These are phyloP conservation scores for Tulasnella sp. DNA, from an alignment of 768 basidiomycete genomes.

Conservation along the genomic window DNA sequence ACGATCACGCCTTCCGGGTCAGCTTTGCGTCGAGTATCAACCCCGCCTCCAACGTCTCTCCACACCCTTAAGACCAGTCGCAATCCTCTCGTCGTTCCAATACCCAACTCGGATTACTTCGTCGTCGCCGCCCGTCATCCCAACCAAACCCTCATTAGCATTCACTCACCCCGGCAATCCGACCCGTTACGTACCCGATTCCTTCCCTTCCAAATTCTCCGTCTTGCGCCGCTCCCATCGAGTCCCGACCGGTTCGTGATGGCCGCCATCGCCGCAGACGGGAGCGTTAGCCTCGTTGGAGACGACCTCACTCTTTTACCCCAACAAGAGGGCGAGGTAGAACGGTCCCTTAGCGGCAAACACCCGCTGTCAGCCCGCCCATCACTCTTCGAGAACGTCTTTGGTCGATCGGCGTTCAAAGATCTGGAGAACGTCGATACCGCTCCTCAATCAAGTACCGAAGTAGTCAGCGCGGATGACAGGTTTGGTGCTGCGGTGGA, in stretches of 20 bases:
- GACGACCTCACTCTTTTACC: conserved; percentile 44
- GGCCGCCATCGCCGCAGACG: conserved; percentile 63
- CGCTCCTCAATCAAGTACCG: conserved; percentile 30
- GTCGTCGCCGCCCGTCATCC: conserved; percentile 32
- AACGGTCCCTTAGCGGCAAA: conserved; percentile 33
- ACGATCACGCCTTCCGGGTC: background rate
- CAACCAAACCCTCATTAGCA: conserved; percentile 41
- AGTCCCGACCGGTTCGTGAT: conserved; percentile 39
- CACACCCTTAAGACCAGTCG: background rate
- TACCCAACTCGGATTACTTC: conserved; percentile 18
- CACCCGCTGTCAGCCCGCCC: conserved; percentile 37
- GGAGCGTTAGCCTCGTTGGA: conserved; percentile 65
- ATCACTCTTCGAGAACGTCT: conserved; percentile 87
- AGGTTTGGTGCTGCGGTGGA: conserved; percentile 38
- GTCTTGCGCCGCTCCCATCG: conserved; percentile 39
- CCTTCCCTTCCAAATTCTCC: conserved; percentile 64
- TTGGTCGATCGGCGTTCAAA: conserved; percentile 69
- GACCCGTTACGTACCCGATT: conserved; percentile 44
- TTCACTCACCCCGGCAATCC: conserved; percentile 36
- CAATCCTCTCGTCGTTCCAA: background rate
- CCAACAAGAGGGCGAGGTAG: conserved; percentile 44
- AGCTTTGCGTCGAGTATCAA: background rate
- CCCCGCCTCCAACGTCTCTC: background rate
- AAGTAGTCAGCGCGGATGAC: conserved; percentile 33
- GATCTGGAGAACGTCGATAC: conserved; percentile 31